Evolutionary conservation across 169 alveolate species (phyloP).

Genomic region (Plasmodium chabaudi): DNA sequence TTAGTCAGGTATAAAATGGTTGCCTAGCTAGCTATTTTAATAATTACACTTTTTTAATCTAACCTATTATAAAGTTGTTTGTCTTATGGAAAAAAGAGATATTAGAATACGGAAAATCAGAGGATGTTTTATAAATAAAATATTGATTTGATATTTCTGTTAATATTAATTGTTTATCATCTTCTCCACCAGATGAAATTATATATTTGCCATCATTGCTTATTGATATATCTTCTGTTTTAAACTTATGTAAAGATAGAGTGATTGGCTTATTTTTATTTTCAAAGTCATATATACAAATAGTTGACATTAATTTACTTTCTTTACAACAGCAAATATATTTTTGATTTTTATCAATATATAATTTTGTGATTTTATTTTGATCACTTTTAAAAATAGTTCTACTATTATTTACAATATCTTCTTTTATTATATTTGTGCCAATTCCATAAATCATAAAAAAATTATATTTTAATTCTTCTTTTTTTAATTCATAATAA

Average conservation of each 20-base stretch:
- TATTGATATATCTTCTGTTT: constrained; percentile 53
- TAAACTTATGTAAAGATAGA: constrained; percentile 57
- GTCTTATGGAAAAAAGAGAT: constrained; percentile 65
- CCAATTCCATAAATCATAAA: constrained; percentile 76
- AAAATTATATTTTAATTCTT: constrained; percentile 55
- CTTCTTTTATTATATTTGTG: constrained; percentile 71
- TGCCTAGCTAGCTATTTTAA: background rate
- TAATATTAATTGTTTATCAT: constrained; percentile 52
- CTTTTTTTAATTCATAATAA: constrained; percentile 56
- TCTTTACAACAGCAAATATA: constrained; percentile 74
- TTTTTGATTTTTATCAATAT: constrained; percentile 47
- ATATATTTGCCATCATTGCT: constrained; percentile 70
- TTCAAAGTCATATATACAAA: constrained; percentile 59
- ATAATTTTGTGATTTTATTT: constrained; percentile 41
- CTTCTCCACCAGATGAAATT: constrained; percentile 74
- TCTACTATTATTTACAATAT: constrained; percentile 43
- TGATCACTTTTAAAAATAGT: constrained; percentile 51
- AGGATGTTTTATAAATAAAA: constrained; percentile 56
- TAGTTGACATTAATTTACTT: constrained; percentile 51
- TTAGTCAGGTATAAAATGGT: too few species aligned
- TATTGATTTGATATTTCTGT: constrained; percentile 62
- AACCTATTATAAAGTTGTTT: constrained; percentile 67
- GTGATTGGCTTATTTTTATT: constrained; percentile 22
- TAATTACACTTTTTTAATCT: background rate
- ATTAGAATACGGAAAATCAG: constrained; percentile 67